phyloP scores from a whole-genome alignment of 495 filamentous ascomycete species.

The Acidiella bohemica region DNA sequence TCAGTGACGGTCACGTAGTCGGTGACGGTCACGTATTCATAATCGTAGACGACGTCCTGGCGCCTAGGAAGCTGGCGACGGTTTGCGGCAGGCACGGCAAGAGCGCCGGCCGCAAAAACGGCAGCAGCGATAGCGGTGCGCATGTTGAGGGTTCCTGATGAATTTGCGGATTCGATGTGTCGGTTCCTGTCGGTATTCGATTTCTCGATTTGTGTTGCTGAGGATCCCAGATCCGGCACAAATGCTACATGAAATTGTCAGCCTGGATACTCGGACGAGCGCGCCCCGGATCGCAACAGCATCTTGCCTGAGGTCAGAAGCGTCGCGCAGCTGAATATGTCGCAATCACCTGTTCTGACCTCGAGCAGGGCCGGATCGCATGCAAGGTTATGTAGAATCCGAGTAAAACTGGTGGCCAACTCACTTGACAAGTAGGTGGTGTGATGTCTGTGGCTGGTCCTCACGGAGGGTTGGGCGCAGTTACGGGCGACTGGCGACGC shows the following conservation, averaged over 20 bases:
- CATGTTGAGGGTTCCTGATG: slow-evolving; percentile 35
- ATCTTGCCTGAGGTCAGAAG: no score
- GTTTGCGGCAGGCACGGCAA: slow-evolving; percentile 39
- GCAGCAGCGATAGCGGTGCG: slow-evolving; percentile 50
- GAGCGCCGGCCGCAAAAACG: slow-evolving; percentile 46
- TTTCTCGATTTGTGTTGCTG: not conserved
- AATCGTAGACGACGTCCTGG: slow-evolving; percentile 37
- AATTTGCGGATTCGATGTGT: slow-evolving; percentile 4
- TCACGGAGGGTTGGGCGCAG: slow-evolving; percentile 2
- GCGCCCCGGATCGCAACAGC: no score
- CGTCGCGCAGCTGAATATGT: no score
- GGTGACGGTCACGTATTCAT: slow-evolving; percentile 46
- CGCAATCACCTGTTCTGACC: no score
- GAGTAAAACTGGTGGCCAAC: no score
- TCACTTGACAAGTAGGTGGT: no score
- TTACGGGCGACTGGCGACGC: slow-evolving; percentile 3
- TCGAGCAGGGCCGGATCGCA: no score
- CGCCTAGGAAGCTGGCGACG: slow-evolving; percentile 35
- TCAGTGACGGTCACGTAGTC: slow-evolving; percentile 38
- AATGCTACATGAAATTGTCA: no score
- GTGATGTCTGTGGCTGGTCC: not conserved
- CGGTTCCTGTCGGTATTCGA: not conserved
- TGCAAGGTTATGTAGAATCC: no score
- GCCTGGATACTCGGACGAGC: no score
- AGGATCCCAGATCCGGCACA: not conserved